A percentile compares a stretch with the other conserved stretches of the same genome.
Evolutionary conservation across 768 basidiomycete species (phyloP).

Genomic region (Xerocomus spinulosus): DNA sequence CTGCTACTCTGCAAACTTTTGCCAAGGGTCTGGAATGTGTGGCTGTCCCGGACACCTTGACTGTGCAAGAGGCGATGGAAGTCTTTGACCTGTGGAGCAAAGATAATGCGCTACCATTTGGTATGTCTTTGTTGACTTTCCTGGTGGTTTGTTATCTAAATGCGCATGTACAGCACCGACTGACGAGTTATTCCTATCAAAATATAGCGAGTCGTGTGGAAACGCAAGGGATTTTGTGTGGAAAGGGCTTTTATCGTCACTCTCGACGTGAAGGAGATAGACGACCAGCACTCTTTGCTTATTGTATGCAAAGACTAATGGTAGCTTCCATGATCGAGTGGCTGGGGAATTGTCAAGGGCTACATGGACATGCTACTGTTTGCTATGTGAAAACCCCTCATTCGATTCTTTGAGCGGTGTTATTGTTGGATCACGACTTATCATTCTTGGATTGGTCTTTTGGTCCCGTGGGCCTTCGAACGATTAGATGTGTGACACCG

Average conservation of each 20-base stretch:
- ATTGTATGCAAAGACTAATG: neutral
- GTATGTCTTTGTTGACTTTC: constrained; percentile 30
- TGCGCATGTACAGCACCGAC: constrained; percentile 29
- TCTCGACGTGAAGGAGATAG: constrained; percentile 17
- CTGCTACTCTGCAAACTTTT: constrained; percentile 46
- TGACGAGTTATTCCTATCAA: constrained; percentile 75
- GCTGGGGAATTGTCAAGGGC: neutral
- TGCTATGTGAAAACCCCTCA: too few species aligned
- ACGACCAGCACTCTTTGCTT: neutral
- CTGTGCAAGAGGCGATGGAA: constrained; percentile 62
- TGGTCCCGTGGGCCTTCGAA: too few species aligned
- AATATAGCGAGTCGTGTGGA: constrained; percentile 73
- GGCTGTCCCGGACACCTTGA: constrained; percentile 54
- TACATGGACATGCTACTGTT: too few species aligned
- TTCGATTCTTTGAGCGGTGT: too few species aligned
- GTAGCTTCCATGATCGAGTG: neutral
- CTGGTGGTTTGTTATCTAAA: neutral
- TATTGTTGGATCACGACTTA: too few species aligned
- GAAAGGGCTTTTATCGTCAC: constrained; percentile 48
- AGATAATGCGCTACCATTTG: constrained; percentile 48
- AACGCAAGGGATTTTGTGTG: constrained; percentile 78
- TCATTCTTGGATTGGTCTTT: too few species aligned
- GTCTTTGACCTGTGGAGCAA: constrained; percentile 76
- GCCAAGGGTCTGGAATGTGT: constrained; percentile 50
- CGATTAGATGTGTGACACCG: too few species aligned